phyloP scores from a whole-genome alignment of 352 stramenopile species.

The Phytophthora ramorum region DNA sequence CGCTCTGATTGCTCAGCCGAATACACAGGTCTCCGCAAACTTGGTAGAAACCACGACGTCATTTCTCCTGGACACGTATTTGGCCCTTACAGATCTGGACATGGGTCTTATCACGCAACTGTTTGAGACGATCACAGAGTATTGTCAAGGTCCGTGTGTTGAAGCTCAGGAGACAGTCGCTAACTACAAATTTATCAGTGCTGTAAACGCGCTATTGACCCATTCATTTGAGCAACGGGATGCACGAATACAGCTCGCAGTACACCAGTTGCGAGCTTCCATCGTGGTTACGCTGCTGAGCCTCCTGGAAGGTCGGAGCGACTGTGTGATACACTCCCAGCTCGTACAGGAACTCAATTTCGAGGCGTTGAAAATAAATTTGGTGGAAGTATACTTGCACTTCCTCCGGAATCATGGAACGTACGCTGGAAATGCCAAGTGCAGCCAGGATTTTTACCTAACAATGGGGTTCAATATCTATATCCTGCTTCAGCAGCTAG shows the following conservation, averaged over 20 bases:
- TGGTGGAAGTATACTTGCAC: constrained; percentile 65
- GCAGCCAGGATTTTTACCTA: constrained; percentile 71
- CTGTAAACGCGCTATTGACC: constrained; percentile 73
- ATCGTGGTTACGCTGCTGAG: constrained; percentile 72
- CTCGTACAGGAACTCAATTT: constrained; percentile 81
- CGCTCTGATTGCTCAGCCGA: constrained; percentile 56
- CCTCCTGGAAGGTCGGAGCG: constrained; percentile 67
- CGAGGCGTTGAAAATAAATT: constrained; percentile 66
- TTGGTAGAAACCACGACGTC: constrained; percentile 71
- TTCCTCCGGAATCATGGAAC: constrained; percentile 43
- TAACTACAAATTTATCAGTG: constrained; percentile 81
- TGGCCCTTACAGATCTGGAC: constrained; percentile 55
- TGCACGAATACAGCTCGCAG: constrained; percentile 13
- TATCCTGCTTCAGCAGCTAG: constrained; percentile 73
- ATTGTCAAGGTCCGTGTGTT: constrained; percentile 77
- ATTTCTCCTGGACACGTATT: constrained; percentile 72
- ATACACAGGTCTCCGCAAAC: constrained; percentile 42
- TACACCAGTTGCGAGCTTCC: constrained; percentile 51
- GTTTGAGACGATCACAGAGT: constrained; percentile 81
- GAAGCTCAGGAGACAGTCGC: constrained; percentile 78
- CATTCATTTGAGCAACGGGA: constrained; percentile 55
- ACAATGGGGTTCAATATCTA: constrained; percentile 85
- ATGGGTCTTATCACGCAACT: constrained; percentile 69
- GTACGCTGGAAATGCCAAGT: constrained; percentile 67
- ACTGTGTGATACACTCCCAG: constrained; percentile 64